phyloP scores from a whole-genome alignment of 2,329 filamentous ascomycete species.

The Penicillium capsulatum region DNA sequence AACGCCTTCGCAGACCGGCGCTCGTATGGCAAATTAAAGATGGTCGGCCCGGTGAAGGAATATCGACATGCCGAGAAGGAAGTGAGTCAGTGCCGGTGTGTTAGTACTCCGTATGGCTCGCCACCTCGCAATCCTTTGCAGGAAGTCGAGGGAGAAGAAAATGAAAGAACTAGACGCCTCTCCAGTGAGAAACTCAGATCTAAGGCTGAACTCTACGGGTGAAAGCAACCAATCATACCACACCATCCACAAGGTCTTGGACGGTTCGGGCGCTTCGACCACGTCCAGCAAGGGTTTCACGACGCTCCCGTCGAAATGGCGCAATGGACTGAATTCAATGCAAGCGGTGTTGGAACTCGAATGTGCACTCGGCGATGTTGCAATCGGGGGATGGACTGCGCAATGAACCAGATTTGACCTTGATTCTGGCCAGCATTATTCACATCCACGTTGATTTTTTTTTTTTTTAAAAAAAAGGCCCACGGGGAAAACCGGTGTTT shows the following conservation, averaged over 20 bases:
- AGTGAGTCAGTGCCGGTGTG: too few species aligned
- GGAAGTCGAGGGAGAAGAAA: neutral
- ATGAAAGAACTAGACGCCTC: neutral
- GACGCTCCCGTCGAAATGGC: too few species aligned
- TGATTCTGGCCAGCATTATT: too few species aligned
- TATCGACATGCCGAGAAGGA: neutral
- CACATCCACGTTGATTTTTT: too few species aligned
- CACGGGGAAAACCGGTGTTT: conserved; percentile 9
- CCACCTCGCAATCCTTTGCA: too few species aligned
- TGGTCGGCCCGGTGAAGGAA: conserved; percentile 13
- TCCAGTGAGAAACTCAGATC: conserved; percentile 13
- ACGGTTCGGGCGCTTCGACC: conserved; percentile 16
- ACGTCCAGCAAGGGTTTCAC: conserved; percentile 5
- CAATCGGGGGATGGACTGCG: too few species aligned
- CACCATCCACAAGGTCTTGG: conserved; percentile 12
- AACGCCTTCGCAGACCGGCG: conserved; percentile 11
- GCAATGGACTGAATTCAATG: too few species aligned
- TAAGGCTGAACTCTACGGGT: conserved; percentile 17
- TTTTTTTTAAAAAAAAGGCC: too few species aligned
- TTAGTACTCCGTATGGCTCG: too few species aligned
- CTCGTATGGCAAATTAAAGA: conserved; percentile 2
- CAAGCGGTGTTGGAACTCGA: too few species aligned
- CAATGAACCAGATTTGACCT: too few species aligned
- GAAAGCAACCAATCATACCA: conserved; percentile 2
- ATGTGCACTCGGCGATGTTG: too few species aligned